These are phyloP conservation scores for Diversispora eburnea DNA, from an alignment of 192 early-diverging fungal genomes.

Conservation along the genomic window DNA sequence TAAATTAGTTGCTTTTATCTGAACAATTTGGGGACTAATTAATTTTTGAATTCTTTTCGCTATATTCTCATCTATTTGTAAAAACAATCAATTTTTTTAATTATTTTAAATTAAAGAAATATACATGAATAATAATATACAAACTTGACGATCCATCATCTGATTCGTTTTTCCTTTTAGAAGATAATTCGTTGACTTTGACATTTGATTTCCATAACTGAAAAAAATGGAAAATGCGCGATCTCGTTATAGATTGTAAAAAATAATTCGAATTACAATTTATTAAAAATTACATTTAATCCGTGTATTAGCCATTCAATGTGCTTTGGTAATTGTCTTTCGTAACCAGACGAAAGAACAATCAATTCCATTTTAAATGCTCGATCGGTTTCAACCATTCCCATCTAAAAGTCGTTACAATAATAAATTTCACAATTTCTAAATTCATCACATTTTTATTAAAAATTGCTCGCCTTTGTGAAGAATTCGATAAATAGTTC, in stretches of 20 bases:
- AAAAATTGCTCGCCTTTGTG: not conserved
- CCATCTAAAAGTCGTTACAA: constrained; percentile 3
- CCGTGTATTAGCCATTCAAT: constrained; percentile 14
- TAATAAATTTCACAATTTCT: not conserved
- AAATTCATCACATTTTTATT: not conserved
- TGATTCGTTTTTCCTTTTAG: constrained; percentile 14
- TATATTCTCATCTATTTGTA: not conserved
- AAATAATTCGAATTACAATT: not conserved
- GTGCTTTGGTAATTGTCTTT: constrained; percentile 19
- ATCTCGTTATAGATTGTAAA: not conserved
- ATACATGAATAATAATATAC: not conserved
- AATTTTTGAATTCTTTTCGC: constrained; percentile 14
- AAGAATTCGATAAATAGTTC: constrained; percentile 6
- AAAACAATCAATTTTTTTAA: not conserved
- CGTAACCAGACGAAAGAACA: constrained; percentile 1
- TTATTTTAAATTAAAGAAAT: not conserved
- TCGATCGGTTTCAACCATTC: constrained; percentile 12
- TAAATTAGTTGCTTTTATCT: constrained; percentile 20
- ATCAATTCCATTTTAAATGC: constrained; percentile 21
- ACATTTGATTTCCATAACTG: not conserved
- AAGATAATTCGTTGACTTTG: not conserved
- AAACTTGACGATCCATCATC: constrained; percentile 6
- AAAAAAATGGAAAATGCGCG: not conserved
- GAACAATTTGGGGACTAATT: constrained; percentile 17
- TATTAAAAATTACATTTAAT: constrained; percentile 5